phyloP scores from a whole-genome alignment of 768 basidiomycete genomes.

The Leccinum arenicola region DNA sequence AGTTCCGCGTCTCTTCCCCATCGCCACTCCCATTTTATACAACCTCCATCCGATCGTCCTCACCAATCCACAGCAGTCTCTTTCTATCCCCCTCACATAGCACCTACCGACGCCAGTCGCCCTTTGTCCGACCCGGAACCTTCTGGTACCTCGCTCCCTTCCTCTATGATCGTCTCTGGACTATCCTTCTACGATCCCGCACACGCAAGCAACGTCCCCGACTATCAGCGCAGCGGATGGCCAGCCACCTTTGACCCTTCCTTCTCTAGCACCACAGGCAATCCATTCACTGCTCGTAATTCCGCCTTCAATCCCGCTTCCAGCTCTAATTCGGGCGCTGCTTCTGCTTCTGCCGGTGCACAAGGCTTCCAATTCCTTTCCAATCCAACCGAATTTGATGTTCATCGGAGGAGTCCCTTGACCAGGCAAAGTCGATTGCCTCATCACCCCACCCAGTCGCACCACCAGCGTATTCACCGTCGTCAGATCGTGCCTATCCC shows the following conservation, averaged over 20 bases:
- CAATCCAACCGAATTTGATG: neutral
- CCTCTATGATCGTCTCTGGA: slow-evolving; percentile 51
- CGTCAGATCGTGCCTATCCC: slow-evolving; percentile 15
- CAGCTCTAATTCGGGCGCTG: neutral
- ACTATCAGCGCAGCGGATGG: slow-evolving; percentile 43
- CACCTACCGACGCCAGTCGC: neutral
- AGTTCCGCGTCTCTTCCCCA: slow-evolving; percentile 1
- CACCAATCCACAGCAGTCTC: neutral
- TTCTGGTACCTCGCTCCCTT: neutral
- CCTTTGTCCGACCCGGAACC: neutral
- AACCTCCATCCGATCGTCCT: neutral
- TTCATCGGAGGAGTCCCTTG: neutral
- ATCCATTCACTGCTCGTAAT: neutral
- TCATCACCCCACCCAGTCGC: neutral
- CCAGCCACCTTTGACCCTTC: slow-evolving; percentile 15
- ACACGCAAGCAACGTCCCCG: slow-evolving; percentile 30
- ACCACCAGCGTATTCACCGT: slow-evolving; percentile 3
- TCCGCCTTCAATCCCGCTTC: neutral
- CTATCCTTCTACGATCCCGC: slow-evolving; percentile 54
- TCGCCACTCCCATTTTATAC: slow-evolving; percentile 1
- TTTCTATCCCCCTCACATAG: slow-evolving; percentile 1
- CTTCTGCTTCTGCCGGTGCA: neutral
- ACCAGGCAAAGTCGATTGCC: neutral
- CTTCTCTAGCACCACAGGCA: slow-evolving; percentile 1
- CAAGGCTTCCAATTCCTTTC: slow-evolving; percentile 4